Evolutionary conservation across 192 early-diverging fungal species (phyloP).

Genomic region (Linnemannia elongata): DNA sequence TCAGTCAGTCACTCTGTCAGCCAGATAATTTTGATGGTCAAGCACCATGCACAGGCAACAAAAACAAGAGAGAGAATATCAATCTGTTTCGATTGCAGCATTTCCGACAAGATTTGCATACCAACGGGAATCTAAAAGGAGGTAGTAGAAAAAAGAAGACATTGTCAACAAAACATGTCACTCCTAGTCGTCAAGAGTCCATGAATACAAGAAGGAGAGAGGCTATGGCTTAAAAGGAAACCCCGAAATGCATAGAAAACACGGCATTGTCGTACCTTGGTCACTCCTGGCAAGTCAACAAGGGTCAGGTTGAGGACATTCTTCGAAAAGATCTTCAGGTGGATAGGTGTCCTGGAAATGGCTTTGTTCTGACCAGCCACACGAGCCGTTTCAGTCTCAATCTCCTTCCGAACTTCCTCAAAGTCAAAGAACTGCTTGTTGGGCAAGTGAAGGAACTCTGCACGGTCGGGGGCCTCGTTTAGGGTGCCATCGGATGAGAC

Average conservation of each 20-base stretch:
- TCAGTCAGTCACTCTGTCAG: slow-evolving; percentile 1
- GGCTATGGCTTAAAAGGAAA: neutral
- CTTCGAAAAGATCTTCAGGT: slow-evolving; percentile 81
- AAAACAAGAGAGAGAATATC: slow-evolving; percentile 1
- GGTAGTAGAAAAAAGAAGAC: neutral
- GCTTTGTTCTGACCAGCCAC: slow-evolving; percentile 86
- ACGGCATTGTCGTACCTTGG: slow-evolving; percentile 68
- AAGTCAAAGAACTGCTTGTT: slow-evolving; percentile 84
- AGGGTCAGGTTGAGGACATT: slow-evolving; percentile 85
- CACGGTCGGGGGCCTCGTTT: slow-evolving; percentile 48
- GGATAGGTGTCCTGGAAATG: slow-evolving; percentile 82
- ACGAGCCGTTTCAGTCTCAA: slow-evolving; percentile 83
- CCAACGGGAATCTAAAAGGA: slow-evolving; percentile 59
- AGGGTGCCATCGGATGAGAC: slow-evolving; percentile 43
- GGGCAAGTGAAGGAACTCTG: slow-evolving; percentile 82
- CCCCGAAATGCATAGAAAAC: neutral
- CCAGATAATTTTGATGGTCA: neutral
- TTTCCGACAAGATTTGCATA: slow-evolving; percentile 26
- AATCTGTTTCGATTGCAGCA: neutral
- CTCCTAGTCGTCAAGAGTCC: too few relatives aligned
- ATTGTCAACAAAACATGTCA: neutral
- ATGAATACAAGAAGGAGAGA: neutral
- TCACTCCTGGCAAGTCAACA: slow-evolving; percentile 87
- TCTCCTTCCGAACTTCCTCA: slow-evolving; percentile 81
- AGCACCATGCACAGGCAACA: neutral